Base-by-base conservation (phyloP, 1,284 basidiomycete species). In the Thecaphora thlaspeos region DNA sequence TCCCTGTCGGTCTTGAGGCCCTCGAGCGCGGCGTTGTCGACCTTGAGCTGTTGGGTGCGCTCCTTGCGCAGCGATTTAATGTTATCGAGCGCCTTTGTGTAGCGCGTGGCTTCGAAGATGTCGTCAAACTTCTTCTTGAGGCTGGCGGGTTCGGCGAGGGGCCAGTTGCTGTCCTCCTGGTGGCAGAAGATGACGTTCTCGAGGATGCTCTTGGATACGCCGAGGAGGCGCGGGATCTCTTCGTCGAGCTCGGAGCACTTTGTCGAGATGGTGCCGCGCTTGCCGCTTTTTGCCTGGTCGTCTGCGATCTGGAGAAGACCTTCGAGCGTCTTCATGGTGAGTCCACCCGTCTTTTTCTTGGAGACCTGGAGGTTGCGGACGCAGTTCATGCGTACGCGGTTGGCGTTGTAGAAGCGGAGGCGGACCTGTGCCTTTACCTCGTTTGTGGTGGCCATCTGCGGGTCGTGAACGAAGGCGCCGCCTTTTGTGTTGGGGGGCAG, bases 181-280 rank as follows among this genome's bases (percentile, higher is more conserved):
- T 99, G 95, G 79, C 95, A 99, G 75, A 99, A 98, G 57, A 99
- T 97, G 72, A 98, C 94, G 75, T 96, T 97, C 74, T 98, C 94
- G 19, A 98, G 85, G 43, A 99, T 94, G 8, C 93, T 88, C 78
- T 91, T 93, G 12, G 91, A 95, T 2, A 98, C 94, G 40, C 95
- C 95, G n/a, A 98, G 64, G 15, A 71, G 61, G 9, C 84, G 12
- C 90, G 81, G 55, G 87, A 98, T 92, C 79, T 98, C 95, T 15
- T 85, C 81, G 75, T 98, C 94, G 83, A 99, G 88, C 79, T 96
- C 93, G 32, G 74, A 71, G 51, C 75, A 77, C 32, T 69, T 68
- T 19, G 74, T 75, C 14, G 73, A 76, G 18, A 77, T 59, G 4
- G 69, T 56, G 8, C 70, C 60, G 18, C 70, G 69, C 54, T 64